Conservation (phyloP, 352 stramenopile genomes). For the Phytopythium chamaehyphon region DNA sequence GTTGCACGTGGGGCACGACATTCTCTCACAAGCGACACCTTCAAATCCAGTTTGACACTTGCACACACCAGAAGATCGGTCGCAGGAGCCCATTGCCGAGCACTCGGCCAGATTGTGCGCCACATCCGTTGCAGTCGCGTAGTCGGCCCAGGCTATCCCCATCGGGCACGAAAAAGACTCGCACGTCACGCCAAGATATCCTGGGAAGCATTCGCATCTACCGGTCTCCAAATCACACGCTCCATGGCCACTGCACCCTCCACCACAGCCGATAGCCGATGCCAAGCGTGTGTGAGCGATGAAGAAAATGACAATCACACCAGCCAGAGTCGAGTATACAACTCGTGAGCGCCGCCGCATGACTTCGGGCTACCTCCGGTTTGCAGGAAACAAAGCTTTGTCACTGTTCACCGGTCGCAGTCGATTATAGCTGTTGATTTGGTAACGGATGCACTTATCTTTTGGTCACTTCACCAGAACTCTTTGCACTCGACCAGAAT, state of each 20-base stretch:
- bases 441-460: conserved; percentile 4
- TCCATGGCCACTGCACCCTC: conserved; percentile 83
- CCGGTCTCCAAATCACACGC: conserved; percentile 49
- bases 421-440: neutral
- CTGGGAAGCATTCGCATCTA: conserved; percentile 76
- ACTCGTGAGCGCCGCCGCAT: conserved; percentile 6
- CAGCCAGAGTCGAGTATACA: neutral
- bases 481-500: neutral
- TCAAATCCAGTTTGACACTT: conserved; percentile 57
- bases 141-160: conserved; percentile 57
- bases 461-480: neutral
- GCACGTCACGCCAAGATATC: conserved; percentile 69
- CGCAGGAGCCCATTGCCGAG: conserved; percentile 79
- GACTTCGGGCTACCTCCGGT: conserved; percentile 3
- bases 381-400: conserved; percentile 11
- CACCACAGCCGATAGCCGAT: conserved; percentile 45
- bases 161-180: conserved; percentile 44
- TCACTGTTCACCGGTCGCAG: conserved; percentile 3
- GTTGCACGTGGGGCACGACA: conserved; percentile 54
- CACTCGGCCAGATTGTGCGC: conserved; percentile 85
- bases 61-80: conserved; percentile 62
- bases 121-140: conserved; percentile 37
- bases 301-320: neutral
- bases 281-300: conserved; percentile 4
- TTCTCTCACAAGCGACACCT: conserved; percentile 71